Conservation (phyloP, 202 grass and related monocot genomes). For the Setaria italica region DNA sequence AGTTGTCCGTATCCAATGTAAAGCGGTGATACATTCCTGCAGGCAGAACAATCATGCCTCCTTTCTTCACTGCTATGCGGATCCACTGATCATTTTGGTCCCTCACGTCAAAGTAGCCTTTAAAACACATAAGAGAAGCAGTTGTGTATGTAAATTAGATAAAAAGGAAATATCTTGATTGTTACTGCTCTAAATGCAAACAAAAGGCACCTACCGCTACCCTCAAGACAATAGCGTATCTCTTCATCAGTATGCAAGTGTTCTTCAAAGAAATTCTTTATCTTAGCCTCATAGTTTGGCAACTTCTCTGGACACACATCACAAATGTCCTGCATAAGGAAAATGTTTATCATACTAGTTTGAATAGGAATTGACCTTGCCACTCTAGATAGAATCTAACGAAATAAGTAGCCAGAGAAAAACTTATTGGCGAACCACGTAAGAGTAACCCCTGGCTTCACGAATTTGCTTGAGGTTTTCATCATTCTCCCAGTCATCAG, state of each 20-base stretch:
- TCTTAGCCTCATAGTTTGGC: slow-evolving; percentile 82
- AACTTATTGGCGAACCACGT: slow-evolving; percentile 59
- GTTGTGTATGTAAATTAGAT: background rate
- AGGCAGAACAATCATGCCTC: slow-evolving; percentile 96
- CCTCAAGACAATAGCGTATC: slow-evolving; percentile 93
- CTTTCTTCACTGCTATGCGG: slow-evolving; percentile 85
- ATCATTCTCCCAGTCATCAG: slow-evolving; percentile 86
- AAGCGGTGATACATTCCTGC: slow-evolving; percentile 99
- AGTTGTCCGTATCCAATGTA: slow-evolving; percentile 81
- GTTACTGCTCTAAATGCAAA: slow-evolving; percentile 21
- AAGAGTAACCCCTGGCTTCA: slow-evolving; percentile 90
- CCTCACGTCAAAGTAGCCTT: slow-evolving; percentile 95
- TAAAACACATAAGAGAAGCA: slow-evolving; percentile 13
- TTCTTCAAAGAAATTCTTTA: slow-evolving; percentile 95
- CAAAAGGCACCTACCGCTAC: slow-evolving; percentile 68
- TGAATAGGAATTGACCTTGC: background rate
- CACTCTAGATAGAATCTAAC: background rate
- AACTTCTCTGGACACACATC: slow-evolving; percentile 89
- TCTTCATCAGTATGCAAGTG: slow-evolving; percentile 97
- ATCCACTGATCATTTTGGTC: slow-evolving; percentile 85
- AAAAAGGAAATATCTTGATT: background rate
- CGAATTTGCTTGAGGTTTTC: slow-evolving; percentile 92
- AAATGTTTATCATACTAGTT: slow-evolving; percentile 3
- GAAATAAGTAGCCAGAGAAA: slow-evolving; percentile 5
- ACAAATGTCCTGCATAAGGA: slow-evolving; percentile 78